Evolutionary conservation across 1,284 basidiomycete genomes (phyloP), one percentile per base, ranked within the genome.

Genomic region (Testicularia cyperi): DNA sequence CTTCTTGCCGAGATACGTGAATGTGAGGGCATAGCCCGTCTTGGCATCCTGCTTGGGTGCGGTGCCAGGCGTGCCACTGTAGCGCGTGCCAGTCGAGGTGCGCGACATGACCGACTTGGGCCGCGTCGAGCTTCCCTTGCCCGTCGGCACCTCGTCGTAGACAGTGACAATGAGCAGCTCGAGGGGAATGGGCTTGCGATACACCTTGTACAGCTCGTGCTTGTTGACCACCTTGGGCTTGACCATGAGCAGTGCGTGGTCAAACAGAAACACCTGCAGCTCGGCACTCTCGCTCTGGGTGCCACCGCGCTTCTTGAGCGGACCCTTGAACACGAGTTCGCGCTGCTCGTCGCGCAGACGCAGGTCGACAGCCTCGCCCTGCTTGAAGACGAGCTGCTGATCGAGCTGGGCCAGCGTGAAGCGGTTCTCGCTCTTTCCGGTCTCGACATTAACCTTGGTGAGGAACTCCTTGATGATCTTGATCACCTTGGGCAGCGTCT

Each of bases 171-270:
- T 83, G 14, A 99, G 83, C 1, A 99, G 82, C 74, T 98, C 95
- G 30, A 98, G 83, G 1, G 95, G 95, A 65, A 98, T 96, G 1
- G 95, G 95, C 88, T 88, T 84, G 64, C 92, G 86, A 75, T 95
- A 95, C 18, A 97, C 94, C 75, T 91, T 91, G 78, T 86, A 88
- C 70, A 92, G 88, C 66, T 97, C 92, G 45, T 86, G 86, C 78
- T 94, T 92, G 78, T 87, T 88, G 38, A 81, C 86, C 73, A 78
- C 88, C 76, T 84, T 92, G 68, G 86, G 83, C 80, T 98, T 98
- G 62, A 90, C 92, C 83, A 98, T 90, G 33, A 99, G 80, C 41
- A 99, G 79, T 1, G 92, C 92, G 78, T 99, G 94, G 77, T 98
- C 95, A 72, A 99, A 96, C 64, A 98, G 79, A 81, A 95, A 96